Percentiles rank a stretch among this genome's conserved stretches.
These are phyloP conservation scores for Magnaporthales sp. DNA, from an alignment of 2,329 filamentous ascomycete genomes.

Conservation along the genomic window DNA sequence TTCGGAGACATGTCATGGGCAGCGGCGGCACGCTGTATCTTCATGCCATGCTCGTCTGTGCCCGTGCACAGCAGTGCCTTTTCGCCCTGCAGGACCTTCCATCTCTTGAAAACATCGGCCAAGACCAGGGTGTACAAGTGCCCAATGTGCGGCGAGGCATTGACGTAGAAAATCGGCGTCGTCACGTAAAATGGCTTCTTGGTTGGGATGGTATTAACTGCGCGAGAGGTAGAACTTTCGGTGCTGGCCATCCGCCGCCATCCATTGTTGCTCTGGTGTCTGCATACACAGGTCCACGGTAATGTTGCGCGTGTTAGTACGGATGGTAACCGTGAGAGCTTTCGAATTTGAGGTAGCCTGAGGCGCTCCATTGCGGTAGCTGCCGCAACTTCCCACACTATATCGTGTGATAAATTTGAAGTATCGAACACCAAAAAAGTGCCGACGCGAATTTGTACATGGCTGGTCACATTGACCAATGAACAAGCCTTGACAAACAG, in stretches of 20 bases:
- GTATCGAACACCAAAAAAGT: not conserved
- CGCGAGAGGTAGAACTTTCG: not conserved
- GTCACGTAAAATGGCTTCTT: constrained; percentile 89
- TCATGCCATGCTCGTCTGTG: constrained; percentile 96
- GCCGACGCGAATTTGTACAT: not conserved
- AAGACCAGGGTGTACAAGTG: constrained; percentile 92
- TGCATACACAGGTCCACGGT: constrained; percentile 2
- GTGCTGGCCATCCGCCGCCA: constrained; percentile 6
- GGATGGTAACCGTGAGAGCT: not conserved
- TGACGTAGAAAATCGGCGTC: constrained; percentile 98
- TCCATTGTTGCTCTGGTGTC: not conserved
- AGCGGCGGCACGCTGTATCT: constrained; percentile 81
- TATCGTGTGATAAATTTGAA: not conserved
- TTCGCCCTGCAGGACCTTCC: constrained; percentile 68
- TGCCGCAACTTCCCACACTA: not conserved
- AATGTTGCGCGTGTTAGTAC: not conserved
- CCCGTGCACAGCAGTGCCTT: constrained; percentile 75
- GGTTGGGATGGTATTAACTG: not conserved
- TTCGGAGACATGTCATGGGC: constrained; percentile 64
- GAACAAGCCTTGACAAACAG: not conserved
- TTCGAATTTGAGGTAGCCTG: not conserved
- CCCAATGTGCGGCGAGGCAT: constrained; percentile 94
- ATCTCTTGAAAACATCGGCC: constrained; percentile 85
- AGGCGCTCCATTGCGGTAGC: constrained; percentile 1
- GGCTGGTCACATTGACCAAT: not conserved